Evolutionary conservation across 352 stramenopile species (phyloP), one percentile per base, ranked within the genome.

Genomic region (Elongisporangium undulatum): DNA sequence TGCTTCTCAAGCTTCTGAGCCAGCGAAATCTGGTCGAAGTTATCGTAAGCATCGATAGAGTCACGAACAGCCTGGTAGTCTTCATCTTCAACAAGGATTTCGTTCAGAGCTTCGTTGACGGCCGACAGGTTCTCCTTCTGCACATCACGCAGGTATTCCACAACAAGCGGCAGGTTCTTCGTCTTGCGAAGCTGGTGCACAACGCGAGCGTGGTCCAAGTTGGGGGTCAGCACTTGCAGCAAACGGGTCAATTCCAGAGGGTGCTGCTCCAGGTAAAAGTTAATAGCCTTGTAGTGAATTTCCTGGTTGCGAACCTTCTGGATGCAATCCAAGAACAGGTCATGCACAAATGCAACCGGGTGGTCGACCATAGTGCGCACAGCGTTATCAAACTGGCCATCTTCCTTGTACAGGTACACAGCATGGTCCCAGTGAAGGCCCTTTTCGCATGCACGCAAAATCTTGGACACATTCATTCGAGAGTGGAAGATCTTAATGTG

Each of bases 401-500:
- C 97, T 79, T 99, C 95, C 84, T 99, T 99, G 87, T 99, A 99
- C 51, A 99, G 72, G 75, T 98, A 99, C 51, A 99, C 97, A 62
- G 97, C 94, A 72, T 99, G 97, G 62, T 98, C 79, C 94, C 94
- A 99, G 67, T 99, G 88, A 29, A 98, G 83, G 38, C 96, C 97
- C 79, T 98, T 97, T 82, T 99, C 97, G 72, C 97, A 99, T 7
- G 97, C 96, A 68, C 96, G 91, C 56, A 98, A 66, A 34, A 97
- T 82, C 85, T 99, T 99, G 58, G 95, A 98, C 51, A 99, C 90
- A 79, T 99, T 99, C 83, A 99, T 98, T 61, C 98, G 97, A 61
- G 80, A 98, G 83, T 98, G 98, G 87, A 99, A 99, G 53, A 99
- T 98, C 82, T 99, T 99, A 78, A 99, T 95, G 78, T 99, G 97